Evolutionary conservation across 352 stramenopile species (phyloP).

Genomic region (Aphanomyces invadans): DNA sequence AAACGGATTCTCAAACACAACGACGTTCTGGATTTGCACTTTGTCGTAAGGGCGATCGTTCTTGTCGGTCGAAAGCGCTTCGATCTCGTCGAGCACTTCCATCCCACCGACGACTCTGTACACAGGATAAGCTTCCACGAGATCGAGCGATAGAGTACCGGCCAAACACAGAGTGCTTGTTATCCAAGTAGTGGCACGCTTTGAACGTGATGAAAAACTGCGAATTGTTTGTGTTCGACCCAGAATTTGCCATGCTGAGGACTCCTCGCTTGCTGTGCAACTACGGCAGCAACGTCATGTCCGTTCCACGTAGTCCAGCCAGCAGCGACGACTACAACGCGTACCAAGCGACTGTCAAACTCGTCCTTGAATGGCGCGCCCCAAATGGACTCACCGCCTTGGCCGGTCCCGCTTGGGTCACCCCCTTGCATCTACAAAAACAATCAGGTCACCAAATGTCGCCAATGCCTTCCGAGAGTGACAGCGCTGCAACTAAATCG

Average conservation of each 20-base stretch:
- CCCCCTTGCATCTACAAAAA: conserved; percentile 67
- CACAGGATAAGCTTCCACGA: background rate
- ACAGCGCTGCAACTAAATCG: too few species aligned
- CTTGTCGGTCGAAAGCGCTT: conserved; percentile 57
- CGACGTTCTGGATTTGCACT: conserved; percentile 63
- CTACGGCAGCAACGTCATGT: conserved; percentile 24
- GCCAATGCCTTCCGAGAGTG: too few species aligned
- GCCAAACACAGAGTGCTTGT: conserved; percentile 97
- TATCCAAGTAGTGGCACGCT: conserved; percentile 93
- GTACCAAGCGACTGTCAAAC: conserved; percentile 91
- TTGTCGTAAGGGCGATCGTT: conserved; percentile 72
- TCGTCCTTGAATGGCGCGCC: conserved; percentile 93
- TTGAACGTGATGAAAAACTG: conserved; percentile 99
- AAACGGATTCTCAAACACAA: conserved; percentile 88
- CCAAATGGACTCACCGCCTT: conserved; percentile 91
- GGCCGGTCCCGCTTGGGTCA: conserved; percentile 92
- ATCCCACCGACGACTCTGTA: conserved; percentile 87
- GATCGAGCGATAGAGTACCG: conserved; percentile 23
- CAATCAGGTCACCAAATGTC: background rate
- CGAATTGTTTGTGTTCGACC: conserved; percentile 92
- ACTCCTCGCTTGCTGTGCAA: conserved; percentile 86
- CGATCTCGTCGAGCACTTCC: conserved; percentile 72
- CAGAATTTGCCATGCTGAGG: conserved; percentile 96
- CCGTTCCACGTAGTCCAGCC: background rate
- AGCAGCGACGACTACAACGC: conserved; percentile 10